phyloP scores from a whole-genome alignment of 2,329 filamentous ascomycete genomes.

The Nannizzia gypsea region DNA sequence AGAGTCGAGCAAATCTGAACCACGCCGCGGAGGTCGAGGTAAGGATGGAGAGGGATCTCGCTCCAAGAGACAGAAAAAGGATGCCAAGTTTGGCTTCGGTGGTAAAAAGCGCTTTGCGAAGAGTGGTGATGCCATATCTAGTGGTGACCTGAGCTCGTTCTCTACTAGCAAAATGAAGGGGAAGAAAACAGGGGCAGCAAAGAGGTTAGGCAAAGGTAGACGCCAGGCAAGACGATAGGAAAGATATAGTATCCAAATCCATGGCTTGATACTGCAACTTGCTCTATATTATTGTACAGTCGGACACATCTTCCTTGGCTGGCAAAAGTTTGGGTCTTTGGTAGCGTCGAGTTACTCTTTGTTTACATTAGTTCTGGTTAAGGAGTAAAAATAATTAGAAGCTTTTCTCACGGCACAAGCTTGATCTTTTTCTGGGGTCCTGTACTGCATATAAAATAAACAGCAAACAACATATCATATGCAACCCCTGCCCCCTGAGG shows the following conservation, averaged over 20 bases:
- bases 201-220: conserved; percentile 42
- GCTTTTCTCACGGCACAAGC: too few species aligned
- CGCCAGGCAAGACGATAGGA: conserved; percentile 23
- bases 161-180: conserved; percentile 78
- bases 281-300: not conserved
- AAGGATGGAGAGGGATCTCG: conserved; percentile 27
- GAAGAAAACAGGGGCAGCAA: conserved; percentile 24
- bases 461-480: too few species aligned
- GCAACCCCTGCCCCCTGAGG: too few species aligned
- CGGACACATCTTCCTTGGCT: not conserved
- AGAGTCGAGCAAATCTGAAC: conserved; percentile 47
- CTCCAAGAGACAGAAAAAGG: conserved; percentile 79
- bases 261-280: not conserved
- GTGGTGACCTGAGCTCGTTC: conserved; percentile 68
- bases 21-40: conserved; percentile 31
- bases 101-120: conserved; percentile 89
- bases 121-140: conserved; percentile 77
- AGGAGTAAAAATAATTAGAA: too few species aligned
- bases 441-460: too few species aligned
- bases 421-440: too few species aligned
- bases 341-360: too few species aligned
- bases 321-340: too few species aligned
- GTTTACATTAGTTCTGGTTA: too few species aligned
- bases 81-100: conserved; percentile 88
- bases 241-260: not conserved